A percentile compares a stretch with the other conserved stretches of the same genome.
These are phyloP conservation scores for Xylariaceae sp. DNA, from an alignment of 2,329 filamentous ascomycete species.

Conservation along the genomic window DNA sequence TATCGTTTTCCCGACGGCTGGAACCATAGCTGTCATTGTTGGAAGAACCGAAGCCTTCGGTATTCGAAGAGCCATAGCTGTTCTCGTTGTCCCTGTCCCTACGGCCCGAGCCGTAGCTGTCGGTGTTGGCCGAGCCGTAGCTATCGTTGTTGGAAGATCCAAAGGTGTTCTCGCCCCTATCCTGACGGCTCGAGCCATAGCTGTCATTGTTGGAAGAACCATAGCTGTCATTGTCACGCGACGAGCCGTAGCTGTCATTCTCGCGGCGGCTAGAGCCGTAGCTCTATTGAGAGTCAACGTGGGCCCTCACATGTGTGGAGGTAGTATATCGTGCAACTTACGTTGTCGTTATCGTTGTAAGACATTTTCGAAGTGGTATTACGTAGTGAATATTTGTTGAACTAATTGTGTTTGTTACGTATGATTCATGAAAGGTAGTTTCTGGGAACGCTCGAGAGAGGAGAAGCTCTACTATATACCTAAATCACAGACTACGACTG, in stretches of 20 bases:
- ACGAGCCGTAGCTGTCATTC: conserved; percentile 9
- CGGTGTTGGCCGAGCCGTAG: conserved; percentile 4
- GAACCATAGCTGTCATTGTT: conserved; percentile 8
- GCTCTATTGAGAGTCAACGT: conserved; percentile 7
- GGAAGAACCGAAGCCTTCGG: no score
- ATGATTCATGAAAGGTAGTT: no score
- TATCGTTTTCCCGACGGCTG: no score
- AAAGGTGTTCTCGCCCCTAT: no score
- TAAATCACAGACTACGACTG: no score
- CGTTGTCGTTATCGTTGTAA: conserved; percentile 42
- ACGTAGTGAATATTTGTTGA: no score
- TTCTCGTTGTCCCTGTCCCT: conserved; percentile 2
- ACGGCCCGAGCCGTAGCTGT: conserved; percentile 2
- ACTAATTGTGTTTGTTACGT: no score
- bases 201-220: conserved; percentile 15
- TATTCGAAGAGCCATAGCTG: conserved; percentile 25
- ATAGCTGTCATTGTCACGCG: conserved; percentile 9
- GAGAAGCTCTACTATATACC: no score
- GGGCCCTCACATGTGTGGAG: background rate
- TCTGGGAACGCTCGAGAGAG: no score
- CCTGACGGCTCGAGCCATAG: conserved; percentile 12
- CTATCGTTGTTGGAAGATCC: conserved; percentile 7
- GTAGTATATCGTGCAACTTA: conserved; percentile 17
- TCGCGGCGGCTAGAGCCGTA: conserved; percentile 18
- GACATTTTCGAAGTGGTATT: conserved; percentile 33